Conservation (phyloP, 345 rosid genomes). For the Kernera saxatilis region DNA sequence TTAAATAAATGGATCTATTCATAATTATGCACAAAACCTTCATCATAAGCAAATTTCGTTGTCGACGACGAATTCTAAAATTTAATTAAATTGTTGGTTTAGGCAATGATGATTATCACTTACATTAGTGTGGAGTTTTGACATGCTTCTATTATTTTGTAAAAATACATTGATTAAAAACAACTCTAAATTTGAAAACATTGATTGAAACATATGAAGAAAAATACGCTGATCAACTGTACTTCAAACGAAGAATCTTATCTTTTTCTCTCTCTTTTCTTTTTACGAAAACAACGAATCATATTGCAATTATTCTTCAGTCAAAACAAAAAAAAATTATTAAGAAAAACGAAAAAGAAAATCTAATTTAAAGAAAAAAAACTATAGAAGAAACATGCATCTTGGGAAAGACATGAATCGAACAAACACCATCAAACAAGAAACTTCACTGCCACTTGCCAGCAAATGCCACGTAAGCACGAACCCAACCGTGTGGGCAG, state of each 20-base stretch:
- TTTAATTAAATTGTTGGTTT: not conserved
- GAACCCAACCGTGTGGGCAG: conserved; percentile 38
- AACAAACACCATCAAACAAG: conserved; percentile 31
- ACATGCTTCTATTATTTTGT: not conserved
- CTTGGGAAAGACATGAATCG: conserved; percentile 27
- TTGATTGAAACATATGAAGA: not conserved
- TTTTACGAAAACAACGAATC: not conserved
- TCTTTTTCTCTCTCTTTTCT: not conserved
- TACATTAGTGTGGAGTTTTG: conserved; percentile 12
- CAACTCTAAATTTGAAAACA: not conserved
- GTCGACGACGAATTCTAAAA: conserved; percentile 10
- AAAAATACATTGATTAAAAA: not conserved
- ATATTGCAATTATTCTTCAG: not conserved
- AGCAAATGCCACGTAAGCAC: conserved; percentile 26
- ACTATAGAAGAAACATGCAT: conserved; percentile 28
- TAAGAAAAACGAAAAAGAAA: not conserved
- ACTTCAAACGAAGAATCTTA: not conserved
- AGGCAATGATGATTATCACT: conserved; percentile 24
- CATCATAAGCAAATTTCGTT: conserved; percentile 29
- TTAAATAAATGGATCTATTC: conserved; percentile 19
- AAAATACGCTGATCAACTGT: too few species aligned
- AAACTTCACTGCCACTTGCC: conserved; percentile 28
- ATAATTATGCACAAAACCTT: conserved; percentile 26
- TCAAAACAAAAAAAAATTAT: not conserved
- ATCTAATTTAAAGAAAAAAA: not conserved